These are phyloP conservation scores for Solanum raphanifolium DNA, from an alignment of 257 asterid genomes.

Conservation along the genomic window DNA sequence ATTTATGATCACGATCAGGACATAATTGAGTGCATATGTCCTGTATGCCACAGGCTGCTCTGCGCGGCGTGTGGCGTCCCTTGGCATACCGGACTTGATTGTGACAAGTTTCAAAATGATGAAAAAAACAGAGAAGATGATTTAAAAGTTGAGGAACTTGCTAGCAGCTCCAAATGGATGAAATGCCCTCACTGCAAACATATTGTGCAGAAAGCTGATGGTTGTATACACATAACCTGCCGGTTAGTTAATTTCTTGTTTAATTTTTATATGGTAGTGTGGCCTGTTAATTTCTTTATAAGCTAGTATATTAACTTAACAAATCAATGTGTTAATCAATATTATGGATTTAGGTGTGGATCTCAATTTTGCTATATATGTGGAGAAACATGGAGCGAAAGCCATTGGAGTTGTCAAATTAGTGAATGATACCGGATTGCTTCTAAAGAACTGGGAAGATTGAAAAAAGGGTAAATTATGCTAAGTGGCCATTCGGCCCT, in stretches of 20 bases:
- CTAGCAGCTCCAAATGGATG: not conserved
- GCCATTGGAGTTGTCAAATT: conserved; percentile 2
- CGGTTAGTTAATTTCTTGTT: not conserved
- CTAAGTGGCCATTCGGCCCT: too few species aligned
- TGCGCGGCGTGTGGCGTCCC: not conserved
- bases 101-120: not conserved
- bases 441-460: not conserved
- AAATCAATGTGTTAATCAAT: not conserved
- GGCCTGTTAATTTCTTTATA: not conserved
- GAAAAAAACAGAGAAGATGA: not conserved
- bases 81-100: not conserved
- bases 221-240: conserved; percentile 3
- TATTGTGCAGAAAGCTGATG: conserved; percentile 1
- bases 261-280: not conserved
- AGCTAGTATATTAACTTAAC: not conserved
- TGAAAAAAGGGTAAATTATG: not conserved
- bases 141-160: not conserved
- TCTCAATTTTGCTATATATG: conserved; percentile 4
- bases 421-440: not conserved
- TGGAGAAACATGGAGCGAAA: conserved; percentile 2
- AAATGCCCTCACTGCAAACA: conserved; percentile 1
- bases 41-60: not conserved
- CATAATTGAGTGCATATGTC: not conserved
- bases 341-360: not conserved
- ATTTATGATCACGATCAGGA: not conserved